Conservation (phyloP, 2,329 filamentous ascomycete genomes). For the Phialophora verrucosa region DNA sequence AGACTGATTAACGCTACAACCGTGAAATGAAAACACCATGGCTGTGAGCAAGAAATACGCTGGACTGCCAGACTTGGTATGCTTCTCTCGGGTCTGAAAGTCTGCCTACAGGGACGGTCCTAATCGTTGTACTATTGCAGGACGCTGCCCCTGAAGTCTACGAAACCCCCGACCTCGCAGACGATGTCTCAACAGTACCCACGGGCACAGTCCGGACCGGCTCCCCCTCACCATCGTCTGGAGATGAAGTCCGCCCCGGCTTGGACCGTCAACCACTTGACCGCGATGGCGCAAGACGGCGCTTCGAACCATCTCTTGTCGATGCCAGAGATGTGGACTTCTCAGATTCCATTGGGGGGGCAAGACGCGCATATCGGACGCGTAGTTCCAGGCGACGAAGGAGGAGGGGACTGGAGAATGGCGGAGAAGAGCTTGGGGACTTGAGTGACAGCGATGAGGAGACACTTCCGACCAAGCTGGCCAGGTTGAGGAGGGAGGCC, state of each 20-base stretch:
- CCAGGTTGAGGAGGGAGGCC: conserved; percentile 80
- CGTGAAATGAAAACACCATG: conserved; percentile 55
- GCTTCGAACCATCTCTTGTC: conserved; percentile 76
- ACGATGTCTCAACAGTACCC: conserved; percentile 84
- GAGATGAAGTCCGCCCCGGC: conserved; percentile 64
- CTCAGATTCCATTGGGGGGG: conserved; percentile 82
- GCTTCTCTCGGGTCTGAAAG: conserved; percentile 25
- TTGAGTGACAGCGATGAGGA: conserved; percentile 72
- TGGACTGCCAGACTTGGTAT: conserved; percentile 76
- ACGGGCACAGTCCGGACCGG: conserved; percentile 62
- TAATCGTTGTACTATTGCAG: conserved; percentile 53
- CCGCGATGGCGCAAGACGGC: conserved; percentile 76
- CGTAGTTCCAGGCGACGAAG: conserved; percentile 69
- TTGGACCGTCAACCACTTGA: conserved; percentile 80
- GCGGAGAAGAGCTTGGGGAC: conserved; percentile 70
- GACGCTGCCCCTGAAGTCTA: conserved; percentile 94
- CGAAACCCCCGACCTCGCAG: conserved; percentile 90
- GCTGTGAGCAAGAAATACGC: conserved; percentile 82
- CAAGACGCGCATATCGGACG: conserved; percentile 81
- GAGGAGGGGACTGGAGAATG: conserved; percentile 45
- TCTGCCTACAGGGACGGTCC: background rate
- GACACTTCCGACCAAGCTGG: conserved; percentile 76
- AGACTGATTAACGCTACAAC: background rate
- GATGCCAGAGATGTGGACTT: conserved; percentile 83
- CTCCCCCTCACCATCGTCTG: conserved; percentile 54